Evolutionary conservation across 208 protist species (phyloP), one percentile per base, ranked within the genome.

Genomic region (Wallacemonas sp.): DNA sequence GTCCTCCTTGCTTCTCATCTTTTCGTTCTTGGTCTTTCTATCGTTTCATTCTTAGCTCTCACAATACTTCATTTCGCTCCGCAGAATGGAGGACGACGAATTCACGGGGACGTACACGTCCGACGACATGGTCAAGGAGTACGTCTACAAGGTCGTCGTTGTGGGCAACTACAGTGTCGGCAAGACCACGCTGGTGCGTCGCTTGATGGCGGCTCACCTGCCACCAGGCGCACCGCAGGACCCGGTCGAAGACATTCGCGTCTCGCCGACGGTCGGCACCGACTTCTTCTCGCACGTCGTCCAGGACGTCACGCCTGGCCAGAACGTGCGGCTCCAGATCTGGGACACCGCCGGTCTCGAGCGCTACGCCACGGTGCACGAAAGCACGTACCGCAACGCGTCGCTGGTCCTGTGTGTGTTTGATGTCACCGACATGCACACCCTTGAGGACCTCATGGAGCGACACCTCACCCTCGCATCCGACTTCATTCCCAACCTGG

Each of bases 321-420:
- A 69, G 32, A 77, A 80, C 24, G 74, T 85, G 30, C 78, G 82
- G 2, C 75, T 92, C 21, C 86, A 92, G 65, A 70, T 92, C 44
- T 92, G 86, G 86, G 86, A 92, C 73, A 89, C 83, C 0, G 86
- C 86, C 0, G 86, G 98, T 21, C 89, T 99, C 68, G 95, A 98
- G 83, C 69, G 96, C 19, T 99, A 99, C 70, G 90, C 97, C 26
- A 95, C 97, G 8, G 97, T 98, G 64, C 98, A 97, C 11, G 58
- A 70, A 14, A 75, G 69, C 14, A 80, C 71, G 1, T 83, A 75
- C 21, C 70, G 78, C n/a, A 72, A 99, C 72, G 97, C 94, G 17
- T 93, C 85, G 12, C 95, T 98, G 12, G 94, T 98, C 8, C 75
- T 99, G 32, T 80, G 98, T 38, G 96, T 99, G 12, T 99, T 98